Evolutionary conservation across 306 rosid species (phyloP).

Genomic region (Dryas octopetala): DNA sequence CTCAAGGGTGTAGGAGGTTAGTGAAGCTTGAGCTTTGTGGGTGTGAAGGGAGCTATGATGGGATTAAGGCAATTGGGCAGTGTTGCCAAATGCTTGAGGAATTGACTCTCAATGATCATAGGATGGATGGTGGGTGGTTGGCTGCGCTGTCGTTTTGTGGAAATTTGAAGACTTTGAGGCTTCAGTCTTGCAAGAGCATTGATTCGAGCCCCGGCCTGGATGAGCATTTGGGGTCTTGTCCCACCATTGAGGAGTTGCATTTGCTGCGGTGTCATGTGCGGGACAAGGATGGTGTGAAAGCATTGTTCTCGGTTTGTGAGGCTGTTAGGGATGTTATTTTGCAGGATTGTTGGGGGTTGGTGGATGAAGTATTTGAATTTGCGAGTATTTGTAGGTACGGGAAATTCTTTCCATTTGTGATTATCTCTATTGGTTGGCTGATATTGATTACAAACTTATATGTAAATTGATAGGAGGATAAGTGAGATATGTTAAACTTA

Average conservation of each 20-base stretch:
- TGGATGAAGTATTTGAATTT: slow-evolving; percentile 43
- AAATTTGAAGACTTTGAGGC: slow-evolving; percentile 73
- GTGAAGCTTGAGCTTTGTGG: slow-evolving; percentile 82
- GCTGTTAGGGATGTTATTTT: slow-evolving; percentile 62
- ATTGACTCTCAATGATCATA: slow-evolving; percentile 59
- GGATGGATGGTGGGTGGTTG: slow-evolving; percentile 91
- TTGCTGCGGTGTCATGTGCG: slow-evolving; percentile 64
- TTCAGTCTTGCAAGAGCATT: slow-evolving; percentile 56
- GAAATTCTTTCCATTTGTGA: not conserved
- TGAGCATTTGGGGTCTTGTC: slow-evolving; percentile 68
- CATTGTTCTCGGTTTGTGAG: slow-evolving; percentile 59
- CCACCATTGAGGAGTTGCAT: slow-evolving; percentile 61
- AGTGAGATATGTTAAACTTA: not conserved
- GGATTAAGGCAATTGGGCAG: slow-evolving; percentile 84
- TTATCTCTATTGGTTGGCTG: slow-evolving; percentile 7
- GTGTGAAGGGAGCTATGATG: slow-evolving; percentile 90
- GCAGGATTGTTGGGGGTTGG: slow-evolving; percentile 91
- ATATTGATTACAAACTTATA: not conserved
- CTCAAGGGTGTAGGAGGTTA: slow-evolving; percentile 78
- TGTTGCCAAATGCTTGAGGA: slow-evolving; percentile 93
- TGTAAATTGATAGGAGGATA: no score
- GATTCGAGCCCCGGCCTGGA: slow-evolving; percentile 70
- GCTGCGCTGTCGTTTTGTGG: slow-evolving; percentile 67
- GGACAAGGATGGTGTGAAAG: slow-evolving; percentile 43
- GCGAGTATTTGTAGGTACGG: slow-evolving; percentile 65